A percentile compares a stretch with the other conserved stretches of the same genome.
Evolutionary conservation across 208 protist genomes (phyloP).

Genomic region (Spironucleus salmonicida): DNA sequence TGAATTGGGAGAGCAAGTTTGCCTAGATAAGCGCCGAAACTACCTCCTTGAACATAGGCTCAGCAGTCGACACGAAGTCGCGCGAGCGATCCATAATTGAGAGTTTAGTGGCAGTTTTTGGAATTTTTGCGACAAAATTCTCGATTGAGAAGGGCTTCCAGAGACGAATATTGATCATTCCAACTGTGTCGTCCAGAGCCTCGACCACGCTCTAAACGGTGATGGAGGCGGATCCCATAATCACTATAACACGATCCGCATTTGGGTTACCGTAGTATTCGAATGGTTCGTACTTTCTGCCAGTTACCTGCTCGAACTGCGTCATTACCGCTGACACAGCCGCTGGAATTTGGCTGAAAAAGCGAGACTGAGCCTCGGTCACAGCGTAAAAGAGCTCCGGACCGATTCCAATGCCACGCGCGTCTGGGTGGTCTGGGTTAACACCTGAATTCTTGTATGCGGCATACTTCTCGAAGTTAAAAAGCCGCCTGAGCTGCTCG

Average conservation of each 20-base stretch:
- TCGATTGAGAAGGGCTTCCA: constrained; percentile 49
- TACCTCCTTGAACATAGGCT: constrained; percentile 57
- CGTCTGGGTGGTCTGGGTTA: constrained; percentile 51
- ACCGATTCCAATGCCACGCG: constrained; percentile 46
- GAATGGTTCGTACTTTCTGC: constrained; percentile 51
- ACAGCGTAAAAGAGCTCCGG: constrained; percentile 53
- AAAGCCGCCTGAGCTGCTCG: constrained; percentile 33
- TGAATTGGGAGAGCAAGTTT: constrained; percentile 48
- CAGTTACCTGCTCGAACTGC: constrained; percentile 44
- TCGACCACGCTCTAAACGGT: constrained; percentile 44
- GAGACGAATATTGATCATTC: constrained; percentile 52
- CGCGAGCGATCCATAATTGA: constrained; percentile 53
- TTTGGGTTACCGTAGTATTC: constrained; percentile 52
- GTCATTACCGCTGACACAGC: constrained; percentile 47
- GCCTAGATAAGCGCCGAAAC: constrained; percentile 39
- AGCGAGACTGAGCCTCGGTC: constrained; percentile 42
- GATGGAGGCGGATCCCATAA: constrained; percentile 45
- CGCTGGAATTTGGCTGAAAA: constrained; percentile 41
- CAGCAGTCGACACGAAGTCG: constrained; percentile 46
- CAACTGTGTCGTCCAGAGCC: constrained; percentile 51
- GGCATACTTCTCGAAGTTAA: constrained; percentile 31
- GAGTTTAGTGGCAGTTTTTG: constrained; percentile 46
- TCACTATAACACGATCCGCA: constrained; percentile 49
- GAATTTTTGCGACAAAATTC: constrained; percentile 47
- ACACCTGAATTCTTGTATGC: constrained; percentile 40